Percentiles rank a stretch among this genome's conserved stretches.
Evolutionary conservation across 176 grass and related monocot species (phyloP).

Genomic region (Alloteropsis semialata): DNA sequence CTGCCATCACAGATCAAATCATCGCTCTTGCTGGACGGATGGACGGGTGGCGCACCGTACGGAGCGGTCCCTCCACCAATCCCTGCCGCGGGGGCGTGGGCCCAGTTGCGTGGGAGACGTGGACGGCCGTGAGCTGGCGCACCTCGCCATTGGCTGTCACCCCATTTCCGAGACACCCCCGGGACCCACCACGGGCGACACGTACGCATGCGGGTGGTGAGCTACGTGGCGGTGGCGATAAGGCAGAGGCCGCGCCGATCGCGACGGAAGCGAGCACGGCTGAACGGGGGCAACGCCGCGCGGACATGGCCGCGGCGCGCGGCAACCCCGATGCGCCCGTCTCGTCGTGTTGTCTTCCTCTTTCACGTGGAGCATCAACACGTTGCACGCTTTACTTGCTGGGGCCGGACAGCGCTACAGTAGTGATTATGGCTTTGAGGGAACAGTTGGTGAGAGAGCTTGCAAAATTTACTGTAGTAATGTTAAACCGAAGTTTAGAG

Average conservation of each 20-base stretch:
- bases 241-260: background rate
- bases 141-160: background rate
- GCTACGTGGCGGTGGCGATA: background rate
- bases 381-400: background rate
- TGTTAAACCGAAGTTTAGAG: no score
- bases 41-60: no score
- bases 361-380: background rate
- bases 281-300: no score
- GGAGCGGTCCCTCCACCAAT: background rate
- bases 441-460: no score
- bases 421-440: no score
- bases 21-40: background rate
- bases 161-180: background rate
- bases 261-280: background rate
- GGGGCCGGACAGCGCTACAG: no score
- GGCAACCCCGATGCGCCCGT: background rate
- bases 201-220: background rate
- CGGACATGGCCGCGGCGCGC: background rate
- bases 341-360: no score
- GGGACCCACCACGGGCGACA: background rate
- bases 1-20: background rate
- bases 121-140: constrained; percentile 10
- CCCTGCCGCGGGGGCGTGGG: background rate
- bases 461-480: no score
- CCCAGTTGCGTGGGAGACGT: background rate